Base-by-base conservation (phyloP, 140 eudicot species). In the Cichorium intybus region DNA sequence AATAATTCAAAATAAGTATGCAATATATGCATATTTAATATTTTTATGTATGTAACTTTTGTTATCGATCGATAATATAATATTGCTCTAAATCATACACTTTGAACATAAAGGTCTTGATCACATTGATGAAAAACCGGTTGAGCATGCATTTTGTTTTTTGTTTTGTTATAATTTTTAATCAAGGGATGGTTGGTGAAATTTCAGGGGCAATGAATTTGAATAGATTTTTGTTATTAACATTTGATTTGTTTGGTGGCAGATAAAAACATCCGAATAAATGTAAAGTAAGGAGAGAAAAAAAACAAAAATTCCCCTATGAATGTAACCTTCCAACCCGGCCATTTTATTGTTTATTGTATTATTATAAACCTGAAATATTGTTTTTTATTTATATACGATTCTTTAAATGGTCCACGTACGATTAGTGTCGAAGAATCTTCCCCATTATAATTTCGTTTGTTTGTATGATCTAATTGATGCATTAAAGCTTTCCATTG, bases 261-360 rank as follows among this genome's bases (percentile, higher is more conserved):
- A 43, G 23, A 23, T 39, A 31, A 69, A 20, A 58, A 58, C 68
- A 58, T 58, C 21, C n/a, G 46, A 58, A 47, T 21, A 31, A 60
- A 33, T 33, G n/a, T 60, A 24, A 24, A 60, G 16, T 59, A 60
- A 60, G 23, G 33, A 22, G 17, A 16, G 47, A 71, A 20, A 47
- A n/a, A 68, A 31, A 34, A 50, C 70, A 61, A 71, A 71, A 10
- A 15, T 24, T 16, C 63, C 37, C 52, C 17, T 59, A 37, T 68
- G 4, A 68, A 39, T 56, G 76, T 71, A 61, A 61, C 70, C 76
- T 61, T 71, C 76, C 76, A 39, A 61, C 76, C 62, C 47, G 45
- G 70, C 70, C 56, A 22, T 35, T 39, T 11, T 60, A 51, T 35
- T 24, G 21, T 51, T 11, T 51, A 47, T 21, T 28, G 59, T 10